Evolutionary conservation across 225 moss, liverwort and hornwort species (phyloP).

Genomic region (Asterella californica): DNA sequence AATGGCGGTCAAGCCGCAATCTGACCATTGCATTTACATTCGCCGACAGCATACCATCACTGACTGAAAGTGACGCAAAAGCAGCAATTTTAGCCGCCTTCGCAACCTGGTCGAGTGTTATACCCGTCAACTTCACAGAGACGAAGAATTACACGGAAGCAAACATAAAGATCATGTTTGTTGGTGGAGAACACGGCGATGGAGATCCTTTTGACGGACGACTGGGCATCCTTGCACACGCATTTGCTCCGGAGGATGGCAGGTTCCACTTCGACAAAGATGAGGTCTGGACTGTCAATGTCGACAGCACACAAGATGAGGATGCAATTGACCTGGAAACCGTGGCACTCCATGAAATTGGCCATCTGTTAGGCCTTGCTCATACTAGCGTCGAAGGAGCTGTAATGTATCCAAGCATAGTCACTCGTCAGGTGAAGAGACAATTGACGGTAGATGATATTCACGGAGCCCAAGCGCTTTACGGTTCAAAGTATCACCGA

Average conservation of each 20-base stretch:
- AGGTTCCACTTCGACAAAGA: conserved; percentile 44
- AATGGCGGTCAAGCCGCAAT: conserved; percentile 13
- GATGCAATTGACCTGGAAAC: conserved; percentile 37
- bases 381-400: conserved; percentile 27
- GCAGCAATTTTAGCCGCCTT: conserved; percentile 26
- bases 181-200: conserved; percentile 34
- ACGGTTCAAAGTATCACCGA: conserved; percentile 49
- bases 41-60: neutral
- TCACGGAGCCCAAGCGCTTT: conserved; percentile 25
- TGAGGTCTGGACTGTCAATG: conserved; percentile 38
- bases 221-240: conserved; percentile 46
- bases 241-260: conserved; percentile 36
- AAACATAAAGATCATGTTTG: conserved; percentile 39
- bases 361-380: conserved; percentile 46
- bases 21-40: conserved; percentile 9
- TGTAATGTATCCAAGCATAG: conserved; percentile 43
- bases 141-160: conserved; percentile 13
- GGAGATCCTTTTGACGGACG: conserved; percentile 45
- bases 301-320: neutral
- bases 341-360: conserved; percentile 56
- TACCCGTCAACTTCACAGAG: conserved; percentile 42
- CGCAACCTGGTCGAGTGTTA: conserved; percentile 20
- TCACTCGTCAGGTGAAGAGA: conserved; percentile 16
- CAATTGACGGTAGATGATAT: conserved; percentile 16
- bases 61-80: conserved; percentile 8